Percentiles rank a stretch among this genome's conserved stretches.
Conservation (phyloP, 2,329 filamentous ascomycete species). For the Phaeosphaeria sp. region DNA sequence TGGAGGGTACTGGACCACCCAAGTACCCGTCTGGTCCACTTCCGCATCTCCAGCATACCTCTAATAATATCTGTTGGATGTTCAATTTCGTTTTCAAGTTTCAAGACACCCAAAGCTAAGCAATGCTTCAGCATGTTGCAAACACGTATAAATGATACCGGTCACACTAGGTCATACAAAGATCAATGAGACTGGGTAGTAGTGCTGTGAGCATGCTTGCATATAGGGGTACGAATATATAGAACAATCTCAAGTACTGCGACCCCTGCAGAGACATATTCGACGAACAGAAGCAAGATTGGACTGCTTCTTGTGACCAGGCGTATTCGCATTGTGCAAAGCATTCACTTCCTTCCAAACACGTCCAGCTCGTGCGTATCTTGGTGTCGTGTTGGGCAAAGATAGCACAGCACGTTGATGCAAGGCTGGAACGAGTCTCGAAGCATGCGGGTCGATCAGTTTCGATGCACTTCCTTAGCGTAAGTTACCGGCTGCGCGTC, state of each 20-base stretch:
- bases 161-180: not conserved
- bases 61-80: no score
- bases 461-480: slow-evolving; percentile 30
- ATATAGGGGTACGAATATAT: not conserved
- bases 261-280: not conserved
- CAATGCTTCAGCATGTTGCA: no score
- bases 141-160: not conserved
- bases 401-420: slow-evolving; percentile 17
- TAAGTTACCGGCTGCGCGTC: slow-evolving; percentile 12
- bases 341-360: no score
- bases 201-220: not conserved
- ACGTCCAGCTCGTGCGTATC: no score
- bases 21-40: no score
- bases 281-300: no score
- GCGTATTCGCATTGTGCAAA: no score
- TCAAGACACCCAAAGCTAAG: no score
- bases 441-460: slow-evolving; percentile 25
- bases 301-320: no score
- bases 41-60: no score
- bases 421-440: slow-evolving; percentile 10
- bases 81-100: no score
- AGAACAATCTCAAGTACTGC: not conserved
- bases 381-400: not conserved
- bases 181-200: not conserved
- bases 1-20: no score